Base-by-base conservation (phyloP, 768 basidiomycete species). In the Pisolithus tinctorius region DNA sequence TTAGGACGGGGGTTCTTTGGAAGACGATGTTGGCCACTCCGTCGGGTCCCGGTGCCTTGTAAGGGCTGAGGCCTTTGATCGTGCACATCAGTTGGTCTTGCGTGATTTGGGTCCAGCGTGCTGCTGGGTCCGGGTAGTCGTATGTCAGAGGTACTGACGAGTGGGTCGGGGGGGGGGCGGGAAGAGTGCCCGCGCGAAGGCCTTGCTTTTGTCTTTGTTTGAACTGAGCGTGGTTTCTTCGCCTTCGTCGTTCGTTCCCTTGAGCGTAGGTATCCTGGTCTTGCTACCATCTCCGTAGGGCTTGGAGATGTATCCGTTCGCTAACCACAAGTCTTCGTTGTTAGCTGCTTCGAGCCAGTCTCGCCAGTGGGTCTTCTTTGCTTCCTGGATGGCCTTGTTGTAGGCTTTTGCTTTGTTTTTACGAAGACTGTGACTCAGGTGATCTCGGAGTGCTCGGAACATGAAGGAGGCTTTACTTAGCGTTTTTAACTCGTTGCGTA, bases 1-100 rank as follows among this genome's bases (percentile, higher is more conserved):
- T 78, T 75, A 0, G 50, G 27, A 29, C 57, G 56, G 11, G 54
- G n/a, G n/a, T n/a, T n/a, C n/a, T n/a, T 16, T 50, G 60, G n/a
- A 64, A 52, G 0, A 65, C 56, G 0, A 57, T 47, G 41, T 70
- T 70, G 3, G 39, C 23, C 6, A 69, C 69, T 4, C 58, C 62
- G 27, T 69, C 67, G 9, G 63, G 63, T 0, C 64, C 61, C n/a
- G 51, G 56, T 1, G 60, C 59, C 47, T 65, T 58, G 54, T 55
- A 53, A 1, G 56, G 59, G 20, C 43, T 51, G 1, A 65, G 54
- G 1, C 52, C 41, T 0, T 10, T 26, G 10, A 66, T 52, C 0
- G 51, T 46, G 0, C 31, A 9, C 0, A 1, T 1, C 0, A 67
- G 57, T 10, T 60, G 55, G 1, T 50, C 47, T 4, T 44, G 13